Conservation (phyloP, 306 rosid species). For the Trifolium subterraneum region DNA sequence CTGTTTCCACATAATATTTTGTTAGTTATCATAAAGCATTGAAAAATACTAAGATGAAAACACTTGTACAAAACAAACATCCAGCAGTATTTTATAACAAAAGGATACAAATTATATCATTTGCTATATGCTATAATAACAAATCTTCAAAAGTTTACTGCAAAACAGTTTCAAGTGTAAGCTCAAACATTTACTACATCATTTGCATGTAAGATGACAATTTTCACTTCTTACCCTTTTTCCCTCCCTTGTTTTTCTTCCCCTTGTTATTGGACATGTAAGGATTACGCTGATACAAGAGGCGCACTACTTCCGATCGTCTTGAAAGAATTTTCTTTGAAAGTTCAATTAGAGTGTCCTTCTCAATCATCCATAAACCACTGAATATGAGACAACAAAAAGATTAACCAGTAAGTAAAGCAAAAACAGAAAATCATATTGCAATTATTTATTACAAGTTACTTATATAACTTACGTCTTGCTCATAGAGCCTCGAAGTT, state of each 20-base stretch:
- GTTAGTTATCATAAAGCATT: neutral
- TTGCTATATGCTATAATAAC: neutral
- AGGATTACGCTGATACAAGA: slow-evolving; percentile 6
- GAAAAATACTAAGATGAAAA: neutral
- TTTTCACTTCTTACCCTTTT: slow-evolving; percentile 36
- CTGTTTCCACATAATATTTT: too few relatives aligned
- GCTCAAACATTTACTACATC: neutral
- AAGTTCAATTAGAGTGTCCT: slow-evolving; percentile 4
- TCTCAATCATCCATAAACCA: neutral
- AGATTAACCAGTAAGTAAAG: neutral
- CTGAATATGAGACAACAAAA: slow-evolving; percentile 17
- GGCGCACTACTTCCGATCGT: neutral
- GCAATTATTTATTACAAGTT: neutral
- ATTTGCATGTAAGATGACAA: neutral
- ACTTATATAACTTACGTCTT: slow-evolving; percentile 37
- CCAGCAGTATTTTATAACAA: neutral
- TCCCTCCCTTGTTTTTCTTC: slow-evolving; percentile 35
- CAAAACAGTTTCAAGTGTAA: slow-evolving; percentile 11
- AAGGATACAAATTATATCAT: neutral
- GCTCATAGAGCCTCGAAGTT: slow-evolving; percentile 41
- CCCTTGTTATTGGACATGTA: slow-evolving; percentile 10
- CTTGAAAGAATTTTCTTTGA: slow-evolving; percentile 22
- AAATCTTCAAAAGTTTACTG: slow-evolving; percentile 4
- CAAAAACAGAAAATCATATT: neutral
- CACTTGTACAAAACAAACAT: neutral